Evolutionary conservation across 257 asterid genomes (phyloP).

Genomic region (Cinchona pubescens): DNA sequence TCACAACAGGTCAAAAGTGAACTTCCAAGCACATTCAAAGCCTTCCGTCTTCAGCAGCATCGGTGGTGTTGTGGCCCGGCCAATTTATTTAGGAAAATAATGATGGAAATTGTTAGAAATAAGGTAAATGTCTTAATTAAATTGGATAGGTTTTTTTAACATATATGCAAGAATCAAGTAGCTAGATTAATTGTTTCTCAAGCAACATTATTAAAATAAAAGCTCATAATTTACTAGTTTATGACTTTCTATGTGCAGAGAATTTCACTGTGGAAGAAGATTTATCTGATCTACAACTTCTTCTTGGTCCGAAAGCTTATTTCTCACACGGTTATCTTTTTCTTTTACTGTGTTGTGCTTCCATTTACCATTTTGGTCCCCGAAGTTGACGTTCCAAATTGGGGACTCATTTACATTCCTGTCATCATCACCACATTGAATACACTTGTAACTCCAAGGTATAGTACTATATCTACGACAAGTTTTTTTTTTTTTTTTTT

Average conservation of each 20-base stretch:
- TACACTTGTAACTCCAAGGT: slow-evolving; percentile 96
- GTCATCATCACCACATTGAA: slow-evolving; percentile 80
- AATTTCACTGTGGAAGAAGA: slow-evolving; percentile 76
- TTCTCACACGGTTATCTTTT: slow-evolving; percentile 88
- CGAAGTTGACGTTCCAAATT: slow-evolving; percentile 48
- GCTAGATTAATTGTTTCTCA: not conserved
- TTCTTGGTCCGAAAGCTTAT: slow-evolving; percentile 90
- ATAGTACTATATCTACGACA: not conserved
- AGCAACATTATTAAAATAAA: not conserved
- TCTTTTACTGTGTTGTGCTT: slow-evolving; percentile 46
- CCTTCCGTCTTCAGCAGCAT: slow-evolving; percentile 93
- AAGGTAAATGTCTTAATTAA: slow-evolving; percentile 51
- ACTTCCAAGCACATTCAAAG: slow-evolving; percentile 92
- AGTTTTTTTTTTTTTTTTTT: too few relatives aligned
- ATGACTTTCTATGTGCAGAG: slow-evolving; percentile 49
- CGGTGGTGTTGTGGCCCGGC: slow-evolving; percentile 99
- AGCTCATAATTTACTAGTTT: not conserved
- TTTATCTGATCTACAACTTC: slow-evolving; percentile 95
- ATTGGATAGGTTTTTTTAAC: not conserved
- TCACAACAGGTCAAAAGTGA: slow-evolving; percentile 68
- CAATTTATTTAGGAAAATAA: slow-evolving; percentile 85
- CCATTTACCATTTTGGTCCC: slow-evolving; percentile 50
- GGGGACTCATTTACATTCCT: slow-evolving; percentile 93
- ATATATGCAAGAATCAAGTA: not conserved
- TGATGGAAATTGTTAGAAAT: slow-evolving; percentile 69